A percentile compares a stretch with the other conserved stretches of the same genome.
phyloP scores from a whole-genome alignment of 208 protist genomes.

The Lotmaria passim region DNA sequence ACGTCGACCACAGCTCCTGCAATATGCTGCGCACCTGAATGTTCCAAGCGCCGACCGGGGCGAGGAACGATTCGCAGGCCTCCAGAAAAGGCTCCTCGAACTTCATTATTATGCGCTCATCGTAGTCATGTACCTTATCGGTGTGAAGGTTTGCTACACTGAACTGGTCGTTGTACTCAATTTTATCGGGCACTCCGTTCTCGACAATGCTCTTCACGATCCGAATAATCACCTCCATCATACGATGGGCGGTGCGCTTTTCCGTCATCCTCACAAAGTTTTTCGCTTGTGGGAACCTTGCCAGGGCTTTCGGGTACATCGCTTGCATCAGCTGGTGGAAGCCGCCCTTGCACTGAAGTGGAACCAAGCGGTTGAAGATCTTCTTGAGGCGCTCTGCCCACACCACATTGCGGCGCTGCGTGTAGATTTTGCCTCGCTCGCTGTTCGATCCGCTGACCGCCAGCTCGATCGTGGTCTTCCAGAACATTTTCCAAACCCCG shows the following conservation, averaged over 20 bases:
- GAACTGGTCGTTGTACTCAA: conserved; percentile 42
- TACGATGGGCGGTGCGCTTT: conserved; percentile 20
- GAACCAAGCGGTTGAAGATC: conserved; percentile 1
- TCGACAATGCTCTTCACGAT: conserved; percentile 36
- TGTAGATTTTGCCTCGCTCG: conserved; percentile 16
- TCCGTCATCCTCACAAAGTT: conserved; percentile 28
- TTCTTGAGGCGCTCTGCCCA: conserved; percentile 23
- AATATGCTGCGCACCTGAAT: conserved; percentile 22
- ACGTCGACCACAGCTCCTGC: conserved; percentile 18
- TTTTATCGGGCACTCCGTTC: neutral
- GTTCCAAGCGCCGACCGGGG: conserved; percentile 19
- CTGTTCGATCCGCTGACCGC: conserved; percentile 4
- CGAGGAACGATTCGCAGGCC: conserved; percentile 42
- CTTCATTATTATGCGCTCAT: no score
- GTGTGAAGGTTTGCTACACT: conserved; percentile 49
- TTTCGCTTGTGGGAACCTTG: conserved; percentile 14
- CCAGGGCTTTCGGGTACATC: conserved; percentile 39
- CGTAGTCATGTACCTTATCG: conserved; percentile 39
- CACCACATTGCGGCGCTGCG: conserved; percentile 5
- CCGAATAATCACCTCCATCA: conserved; percentile 30
- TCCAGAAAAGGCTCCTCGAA: conserved; percentile 67
- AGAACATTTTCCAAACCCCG: conserved; percentile 27
- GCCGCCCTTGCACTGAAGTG: conserved; percentile 22
- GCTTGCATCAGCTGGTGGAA: conserved; percentile 32
- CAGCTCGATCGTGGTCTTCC: conserved; percentile 23